Percentiles rank a stretch among this genome's conserved stretches.
Conservation (phyloP, 2,329 filamentous ascomycete species). For the Aspergillus piperis region DNA sequence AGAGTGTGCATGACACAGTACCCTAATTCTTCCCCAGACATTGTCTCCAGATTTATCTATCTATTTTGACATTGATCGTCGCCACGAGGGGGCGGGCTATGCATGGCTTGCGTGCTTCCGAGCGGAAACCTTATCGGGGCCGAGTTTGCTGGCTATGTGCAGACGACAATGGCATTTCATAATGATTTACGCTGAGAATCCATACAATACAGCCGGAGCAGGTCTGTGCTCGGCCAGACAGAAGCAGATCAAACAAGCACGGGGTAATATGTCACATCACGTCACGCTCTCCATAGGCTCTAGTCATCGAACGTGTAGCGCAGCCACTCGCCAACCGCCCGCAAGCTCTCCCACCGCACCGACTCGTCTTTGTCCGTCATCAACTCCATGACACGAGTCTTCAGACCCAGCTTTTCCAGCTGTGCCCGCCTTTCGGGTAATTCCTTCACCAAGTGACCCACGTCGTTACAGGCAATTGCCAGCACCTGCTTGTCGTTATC, state of each 20-base stretch:
- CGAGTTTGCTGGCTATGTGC: constrained; percentile 7
- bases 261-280: constrained; percentile 26
- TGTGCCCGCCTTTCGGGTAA: constrained; percentile 79
- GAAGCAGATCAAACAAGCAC: constrained; percentile 13
- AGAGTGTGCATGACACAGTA: not conserved
- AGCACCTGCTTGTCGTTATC: constrained; percentile 84
- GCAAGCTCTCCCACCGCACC: constrained; percentile 88
- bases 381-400: constrained; percentile 86
- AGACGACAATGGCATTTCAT: constrained; percentile 8
- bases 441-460: constrained; percentile 84
- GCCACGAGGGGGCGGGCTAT: not conserved
- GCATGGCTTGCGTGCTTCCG: not conserved
- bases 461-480: constrained; percentile 89
- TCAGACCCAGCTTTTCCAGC: constrained; percentile 81
- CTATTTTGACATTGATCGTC: not conserved
- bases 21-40: not conserved
- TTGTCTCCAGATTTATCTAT: not conserved
- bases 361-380: constrained; percentile 88
- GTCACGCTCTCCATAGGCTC: not conserved
- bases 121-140: not conserved
- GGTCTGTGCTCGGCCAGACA: constrained; percentile 1
- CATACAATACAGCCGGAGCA: constrained; percentile 8
- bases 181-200: constrained; percentile 12
- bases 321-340: constrained; percentile 77
- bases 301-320: constrained; percentile 66